Base-by-base conservation (phyloP, 106 monocot species). In the Dendrobium nobile region DNA sequence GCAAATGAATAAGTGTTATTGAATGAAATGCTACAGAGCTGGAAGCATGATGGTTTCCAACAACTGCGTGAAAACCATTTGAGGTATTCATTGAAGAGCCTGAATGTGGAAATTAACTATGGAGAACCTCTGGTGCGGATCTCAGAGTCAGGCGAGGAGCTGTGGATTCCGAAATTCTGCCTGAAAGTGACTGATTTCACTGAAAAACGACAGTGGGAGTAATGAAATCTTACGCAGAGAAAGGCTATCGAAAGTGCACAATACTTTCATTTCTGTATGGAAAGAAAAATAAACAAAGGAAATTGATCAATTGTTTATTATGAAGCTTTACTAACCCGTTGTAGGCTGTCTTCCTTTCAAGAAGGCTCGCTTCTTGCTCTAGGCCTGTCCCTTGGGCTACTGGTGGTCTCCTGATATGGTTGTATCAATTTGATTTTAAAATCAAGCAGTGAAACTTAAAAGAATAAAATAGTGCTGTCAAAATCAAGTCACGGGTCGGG, bases 341-440 rank as follows among this genome's bases (percentile, higher is more conserved):
- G 10, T 51, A 15, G 20, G 44, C 4, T 48, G 75, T 75, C 84
- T 93, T 24, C 82, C 75, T 59, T 83, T 88, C 65, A 75, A 18
- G 4, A 64, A 33, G 82, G 47, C 31, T 87, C 83, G 75, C 68
- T 85, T 72, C 77, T 85, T 26, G 72, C 20, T 45, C 40, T 72
- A 24, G 37, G 54, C 33, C 44, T 82, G 9, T 85, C 90, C 54
- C 72, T 87, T 18, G 77, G 75, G 81, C 78, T 87, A 37, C 77
- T 31, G n/a, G 54, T 73, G 72, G 41, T 82, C 19, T 90, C 89
- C 92, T 94, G 88, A 27, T 33, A 74, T 17, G 54, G 54, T 41
- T 9, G 7, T n/a, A 51, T 51, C 16, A 47, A 65, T 51, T 51
- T 4, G 40, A 26, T 61, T 4, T 22, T 6, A 22, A n/a, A 0